These are phyloP conservation scores for Scenedesmus sp. DNA, from an alignment of 163 green algal genomes.

Conservation along the genomic window DNA sequence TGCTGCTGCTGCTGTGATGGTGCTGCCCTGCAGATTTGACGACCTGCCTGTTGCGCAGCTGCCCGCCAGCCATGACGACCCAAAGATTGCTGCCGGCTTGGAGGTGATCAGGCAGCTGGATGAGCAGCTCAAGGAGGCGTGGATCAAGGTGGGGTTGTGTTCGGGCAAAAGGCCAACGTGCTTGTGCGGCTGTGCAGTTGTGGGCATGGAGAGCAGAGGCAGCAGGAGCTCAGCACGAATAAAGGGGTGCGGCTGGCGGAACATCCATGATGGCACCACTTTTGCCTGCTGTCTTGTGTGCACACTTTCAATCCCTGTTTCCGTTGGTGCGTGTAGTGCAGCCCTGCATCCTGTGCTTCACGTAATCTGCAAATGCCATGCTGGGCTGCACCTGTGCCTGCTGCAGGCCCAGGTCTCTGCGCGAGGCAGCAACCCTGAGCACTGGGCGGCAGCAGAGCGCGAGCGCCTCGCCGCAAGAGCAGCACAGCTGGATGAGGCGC, in stretches of 20 bases:
- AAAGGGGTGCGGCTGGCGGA: not conserved
- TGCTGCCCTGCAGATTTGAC: constrained; percentile 18
- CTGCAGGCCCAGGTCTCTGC: constrained; percentile 27
- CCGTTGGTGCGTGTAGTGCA: not conserved
- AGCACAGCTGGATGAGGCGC: constrained; percentile 34
- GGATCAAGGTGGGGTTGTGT: constrained; percentile 9
- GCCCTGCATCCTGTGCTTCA: too few relatives aligned
- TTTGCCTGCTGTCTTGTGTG: too few relatives aligned
- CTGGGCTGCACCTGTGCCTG: not conserved
- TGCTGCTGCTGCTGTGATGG: not conserved
- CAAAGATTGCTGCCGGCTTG: constrained; percentile 19
- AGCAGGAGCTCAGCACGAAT: not conserved
- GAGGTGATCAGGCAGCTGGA: constrained; percentile 29
- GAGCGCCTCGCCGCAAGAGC: constrained; percentile 5
- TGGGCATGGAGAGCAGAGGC: not conserved
- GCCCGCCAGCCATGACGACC: not conserved
- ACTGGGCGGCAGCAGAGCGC: constrained; percentile 1
- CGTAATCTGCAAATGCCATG: too few relatives aligned
- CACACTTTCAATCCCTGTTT: not conserved
- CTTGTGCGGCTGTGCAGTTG: not conserved
- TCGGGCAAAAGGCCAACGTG: not conserved
- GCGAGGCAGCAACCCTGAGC: constrained; percentile 4
- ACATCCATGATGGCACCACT: not conserved
- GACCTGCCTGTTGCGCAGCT: constrained; percentile 43
- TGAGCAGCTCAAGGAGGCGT: constrained; percentile 30